Conservation (phyloP, 371 early-diverging fungal species). For the Apophysomyces sp. region DNA sequence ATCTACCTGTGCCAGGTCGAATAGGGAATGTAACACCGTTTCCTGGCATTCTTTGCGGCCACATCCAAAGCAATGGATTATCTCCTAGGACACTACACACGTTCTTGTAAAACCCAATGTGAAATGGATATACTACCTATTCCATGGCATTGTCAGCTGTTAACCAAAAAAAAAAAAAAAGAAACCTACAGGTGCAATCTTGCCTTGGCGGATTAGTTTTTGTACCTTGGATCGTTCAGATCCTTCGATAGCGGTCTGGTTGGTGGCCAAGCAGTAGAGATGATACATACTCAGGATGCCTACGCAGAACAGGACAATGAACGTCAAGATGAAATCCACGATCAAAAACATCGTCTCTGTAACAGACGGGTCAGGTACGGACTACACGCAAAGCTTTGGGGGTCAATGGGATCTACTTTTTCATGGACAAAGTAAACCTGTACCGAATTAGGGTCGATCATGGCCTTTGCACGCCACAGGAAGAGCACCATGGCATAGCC, state of each 20-base stretch:
- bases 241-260: conserved; percentile 95
- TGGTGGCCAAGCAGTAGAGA: conserved; percentile 73
- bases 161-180: too few species aligned
- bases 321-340: conserved; percentile 69
- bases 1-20: conserved; percentile 29
- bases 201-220: conserved; percentile 63
- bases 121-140: conserved; percentile 85
- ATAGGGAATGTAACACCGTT: conserved; percentile 75
- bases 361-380: conserved; percentile 58
- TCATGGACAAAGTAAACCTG: neutral
- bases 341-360: conserved; percentile 71
- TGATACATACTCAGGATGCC: conserved; percentile 85
- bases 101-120: conserved; percentile 83
- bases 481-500: conserved; percentile 33
- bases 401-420: neutral
- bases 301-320: conserved; percentile 78
- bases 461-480: conserved; percentile 32
- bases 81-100: conserved; percentile 80
- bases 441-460: conserved; percentile 24
- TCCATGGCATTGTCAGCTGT: too few species aligned
- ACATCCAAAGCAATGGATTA: conserved; percentile 64
- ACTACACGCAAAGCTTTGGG: conserved; percentile 20
- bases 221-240: conserved; percentile 84
- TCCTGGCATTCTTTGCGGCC: conserved; percentile 63
- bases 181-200: conserved; percentile 53